Evolutionary conservation across 2,329 filamentous ascomycete species (phyloP), one percentile per base, ranked within the genome.

Genomic region (Xylariales sp.): DNA sequence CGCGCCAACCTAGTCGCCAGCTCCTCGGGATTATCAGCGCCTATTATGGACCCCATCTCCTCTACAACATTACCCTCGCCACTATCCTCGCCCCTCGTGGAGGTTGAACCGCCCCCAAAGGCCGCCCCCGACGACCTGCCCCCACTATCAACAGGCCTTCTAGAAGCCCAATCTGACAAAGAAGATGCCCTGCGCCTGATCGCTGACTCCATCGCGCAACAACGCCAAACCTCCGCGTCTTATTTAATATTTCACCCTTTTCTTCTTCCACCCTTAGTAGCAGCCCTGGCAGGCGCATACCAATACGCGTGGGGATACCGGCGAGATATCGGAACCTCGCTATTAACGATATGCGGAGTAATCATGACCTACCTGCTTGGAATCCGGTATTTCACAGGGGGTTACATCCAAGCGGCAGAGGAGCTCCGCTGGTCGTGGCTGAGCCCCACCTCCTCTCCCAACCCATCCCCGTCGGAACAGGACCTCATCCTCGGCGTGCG

Each of bases 121-220:
- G 69, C 71, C 63, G 74, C 74, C 28, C 80, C 86, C 67, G 85
- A 87, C 71, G 84, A 85, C 73, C 83, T 91, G 64, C 89, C 90
- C 5, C 85, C 89, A 8, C 86, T 94, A 50, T 86, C 85, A 58
- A 88, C 92, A 59, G 87, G 88, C 72, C 78, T 86, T 28, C 81
- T 90, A 50, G 83, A 83, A 53, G 75, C 76, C 57, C 81, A 87
- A 57, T 77, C 83, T 59, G 91, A 94, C 77, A 89, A 90, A 76
- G 81, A 89, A 70, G 85, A 89, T 64, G 90, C 90, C 18, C 83
- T 97, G 59, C 87, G 87, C 70, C 87, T 97, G 23, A 85, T 97
- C 46, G 91, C 93, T 68, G 93, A 95, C 80, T 93, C 90, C 66
- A 87, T 97, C 57, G 92, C 93, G 43, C 91, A 97, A 80, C 93